Conservation (phyloP, 495 filamentous ascomycete genomes). For the Tuber borchii region DNA sequence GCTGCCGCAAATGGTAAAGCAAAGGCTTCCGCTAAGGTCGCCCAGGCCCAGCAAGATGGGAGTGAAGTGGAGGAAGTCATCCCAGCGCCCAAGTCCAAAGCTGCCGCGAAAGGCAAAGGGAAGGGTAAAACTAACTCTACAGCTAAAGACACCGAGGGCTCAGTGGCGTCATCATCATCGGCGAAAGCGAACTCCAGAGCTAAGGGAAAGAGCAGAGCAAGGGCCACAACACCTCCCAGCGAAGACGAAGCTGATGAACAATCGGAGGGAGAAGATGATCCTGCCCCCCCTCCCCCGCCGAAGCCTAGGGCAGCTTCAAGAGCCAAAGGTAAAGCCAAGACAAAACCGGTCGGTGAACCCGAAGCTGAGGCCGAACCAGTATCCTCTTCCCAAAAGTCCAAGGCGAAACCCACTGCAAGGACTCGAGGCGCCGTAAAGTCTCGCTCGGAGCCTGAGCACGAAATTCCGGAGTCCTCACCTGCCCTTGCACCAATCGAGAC, state of each 20-base stretch:
- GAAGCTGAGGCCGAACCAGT: constrained; percentile 36
- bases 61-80: constrained; percentile 7
- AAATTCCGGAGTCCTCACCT: constrained; percentile 3
- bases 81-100: constrained; percentile 7
- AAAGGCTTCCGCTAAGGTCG: neutral
- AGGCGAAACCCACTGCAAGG: constrained; percentile 16
- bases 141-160: constrained; percentile 9
- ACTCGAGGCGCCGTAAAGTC: constrained; percentile 12
- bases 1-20: constrained; percentile 7
- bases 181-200: constrained; percentile 3
- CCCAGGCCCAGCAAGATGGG: constrained; percentile 5
- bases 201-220: constrained; percentile 18
- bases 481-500: constrained; percentile 4
- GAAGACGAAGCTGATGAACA: constrained; percentile 40
- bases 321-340: constrained; percentile 31
- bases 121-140: constrained; percentile 12
- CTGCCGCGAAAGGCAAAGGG: constrained; percentile 6
- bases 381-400: constrained; percentile 28
- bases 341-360: constrained; percentile 23
- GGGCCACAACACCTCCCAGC: constrained; percentile 13
- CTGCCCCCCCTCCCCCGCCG: constrained; percentile 13
- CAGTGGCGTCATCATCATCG: constrained; percentile 4
- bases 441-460: neutral
- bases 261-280: constrained; percentile 24
- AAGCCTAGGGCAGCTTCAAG: constrained; percentile 11